A percentile compares a stretch with the other conserved stretches of the same genome.
Conservation (phyloP, 202 grass and related monocot genomes). For the Cymbopogon flexuosus region DNA sequence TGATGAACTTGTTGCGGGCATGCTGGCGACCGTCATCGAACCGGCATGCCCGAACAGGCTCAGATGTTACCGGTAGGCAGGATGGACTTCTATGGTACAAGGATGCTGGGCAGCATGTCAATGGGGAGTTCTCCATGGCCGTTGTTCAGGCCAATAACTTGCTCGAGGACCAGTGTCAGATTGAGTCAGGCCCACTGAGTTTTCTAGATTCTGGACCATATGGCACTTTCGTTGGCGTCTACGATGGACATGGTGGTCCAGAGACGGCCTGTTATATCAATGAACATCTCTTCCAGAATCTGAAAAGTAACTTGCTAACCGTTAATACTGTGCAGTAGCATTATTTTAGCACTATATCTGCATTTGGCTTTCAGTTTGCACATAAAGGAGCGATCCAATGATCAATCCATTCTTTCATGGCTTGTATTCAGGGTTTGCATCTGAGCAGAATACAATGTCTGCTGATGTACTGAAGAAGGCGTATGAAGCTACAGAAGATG, state of each 20-base stretch:
- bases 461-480: conserved; percentile 90
- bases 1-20: conserved; percentile 86
- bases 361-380: background rate
- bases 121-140: conserved; percentile 96
- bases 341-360: background rate
- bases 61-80: conserved; percentile 52
- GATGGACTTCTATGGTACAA: conserved; percentile 99
- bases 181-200: conserved; percentile 76
- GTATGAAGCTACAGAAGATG: conserved; percentile 93
- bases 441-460: conserved; percentile 76
- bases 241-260: conserved; percentile 92
- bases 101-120: conserved; percentile 74
- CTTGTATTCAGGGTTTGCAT: conserved; percentile 64
- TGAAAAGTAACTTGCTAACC: conserved; percentile 63
- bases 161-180: conserved; percentile 90
- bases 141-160: conserved; percentile 91
- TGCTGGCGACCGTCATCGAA: conserved; percentile 72
- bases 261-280: conserved; percentile 88
- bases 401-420: conserved; percentile 14
- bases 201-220: conserved; percentile 70
- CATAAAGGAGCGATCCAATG: background rate
- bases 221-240: conserved; percentile 85
- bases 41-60: conserved; percentile 46
- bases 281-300: conserved; percentile 77
- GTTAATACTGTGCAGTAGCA: background rate